Conservation (phyloP, 2,329 filamentous ascomycete genomes). For the Didymella lethalis region DNA sequence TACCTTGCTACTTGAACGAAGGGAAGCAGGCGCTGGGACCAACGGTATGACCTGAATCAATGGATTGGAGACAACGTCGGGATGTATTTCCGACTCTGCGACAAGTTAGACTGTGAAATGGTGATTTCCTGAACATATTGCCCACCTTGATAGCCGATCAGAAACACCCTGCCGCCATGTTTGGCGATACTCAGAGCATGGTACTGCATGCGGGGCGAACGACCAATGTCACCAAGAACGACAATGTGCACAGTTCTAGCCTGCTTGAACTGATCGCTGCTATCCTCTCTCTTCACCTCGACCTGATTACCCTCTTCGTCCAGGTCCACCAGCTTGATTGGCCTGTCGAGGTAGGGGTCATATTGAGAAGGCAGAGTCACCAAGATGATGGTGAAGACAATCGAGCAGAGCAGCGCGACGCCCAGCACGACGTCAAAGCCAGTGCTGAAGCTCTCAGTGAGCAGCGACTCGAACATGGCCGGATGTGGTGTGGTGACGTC, state of each 20-base stretch:
- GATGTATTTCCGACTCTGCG: slow-evolving; percentile 79
- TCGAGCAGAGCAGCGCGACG: slow-evolving; percentile 54
- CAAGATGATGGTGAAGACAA: slow-evolving; percentile 59
- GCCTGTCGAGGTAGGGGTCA: slow-evolving; percentile 49
- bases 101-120: slow-evolving; percentile 1
- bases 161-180: slow-evolving; percentile 78
- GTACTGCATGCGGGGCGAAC: slow-evolving; percentile 98
- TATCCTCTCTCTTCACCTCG: slow-evolving; percentile 31
- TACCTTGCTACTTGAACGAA: slow-evolving; percentile 72
- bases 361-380: slow-evolving; percentile 63
- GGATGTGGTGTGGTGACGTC: slow-evolving; percentile 20
- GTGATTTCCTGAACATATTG: no score
- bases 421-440: slow-evolving; percentile 51
- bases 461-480: slow-evolving; percentile 46
- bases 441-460: slow-evolving; percentile 32
- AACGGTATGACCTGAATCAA: slow-evolving; percentile 77
- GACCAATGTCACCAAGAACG: slow-evolving; percentile 92
- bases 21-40: slow-evolving; percentile 68
- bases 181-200: slow-evolving; percentile 92
- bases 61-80: slow-evolving; percentile 74
- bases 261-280: slow-evolving; percentile 37
- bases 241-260: slow-evolving; percentile 76
- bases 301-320: slow-evolving; percentile 37
- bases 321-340: slow-evolving; percentile 25
- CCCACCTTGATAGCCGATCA: slow-evolving; percentile 86